Percentiles rank a stretch among this genome's conserved stretches.
Evolutionary conservation across 148 eudicot genomes (phyloP).

Genomic region (Rhododendron williamsianum): DNA sequence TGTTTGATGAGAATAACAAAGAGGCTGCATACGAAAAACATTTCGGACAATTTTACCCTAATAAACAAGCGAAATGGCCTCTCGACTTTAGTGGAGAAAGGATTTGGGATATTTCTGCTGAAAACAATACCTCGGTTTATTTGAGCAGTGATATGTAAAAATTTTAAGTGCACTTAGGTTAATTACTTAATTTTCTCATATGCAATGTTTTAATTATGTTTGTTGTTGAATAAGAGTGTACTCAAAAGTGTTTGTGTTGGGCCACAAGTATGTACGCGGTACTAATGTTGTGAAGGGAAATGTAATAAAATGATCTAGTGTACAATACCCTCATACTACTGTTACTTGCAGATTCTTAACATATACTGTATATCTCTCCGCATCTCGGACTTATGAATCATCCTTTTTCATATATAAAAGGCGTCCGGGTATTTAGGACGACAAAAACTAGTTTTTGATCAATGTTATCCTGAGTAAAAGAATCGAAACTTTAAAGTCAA

Average conservation of each 20-base stretch:
- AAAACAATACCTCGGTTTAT: not conserved
- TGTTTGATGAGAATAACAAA: slow-evolving; percentile 17
- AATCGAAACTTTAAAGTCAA: not conserved
- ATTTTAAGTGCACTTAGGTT: no score
- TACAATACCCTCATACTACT: no score
- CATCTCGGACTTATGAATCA: no score
- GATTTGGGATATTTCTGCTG: not conserved
- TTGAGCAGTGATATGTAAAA: not conserved
- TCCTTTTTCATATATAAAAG: no score
- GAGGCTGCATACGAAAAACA: not conserved
- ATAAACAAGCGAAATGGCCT: slow-evolving; percentile 1
- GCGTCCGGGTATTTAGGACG: not conserved
- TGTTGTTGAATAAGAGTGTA: not conserved
- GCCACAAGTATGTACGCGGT: no score
- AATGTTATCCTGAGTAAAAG: not conserved
- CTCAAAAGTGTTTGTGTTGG: not conserved
- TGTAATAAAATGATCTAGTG: no score
- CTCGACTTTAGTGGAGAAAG: not conserved
- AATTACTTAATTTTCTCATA: not conserved
- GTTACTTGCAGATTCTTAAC: no score
- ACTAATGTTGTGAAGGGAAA: no score
- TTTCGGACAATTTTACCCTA: slow-evolving; percentile 10
- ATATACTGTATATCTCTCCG: no score
- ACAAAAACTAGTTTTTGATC: not conserved
- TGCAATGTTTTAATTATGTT: not conserved